Evolutionary conservation across 2,329 filamentous ascomycete genomes (phyloP), one percentile per base, ranked within the genome.

Genomic region (Talaromyces islandicus): DNA sequence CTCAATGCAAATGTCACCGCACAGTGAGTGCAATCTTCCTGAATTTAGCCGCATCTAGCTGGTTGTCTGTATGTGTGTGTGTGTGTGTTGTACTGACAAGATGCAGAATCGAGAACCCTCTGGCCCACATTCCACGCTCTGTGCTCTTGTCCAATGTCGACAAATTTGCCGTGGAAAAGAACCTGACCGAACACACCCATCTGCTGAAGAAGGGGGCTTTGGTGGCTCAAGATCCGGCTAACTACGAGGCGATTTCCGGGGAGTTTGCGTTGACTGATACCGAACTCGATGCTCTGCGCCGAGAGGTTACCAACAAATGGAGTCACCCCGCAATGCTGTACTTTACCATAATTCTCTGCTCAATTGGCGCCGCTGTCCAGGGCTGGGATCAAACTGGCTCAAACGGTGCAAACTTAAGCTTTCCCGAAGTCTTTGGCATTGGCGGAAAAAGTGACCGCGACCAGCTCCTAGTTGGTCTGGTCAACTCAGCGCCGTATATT

Each of bases 381-480:
- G 76, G 77, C 30, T 82, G 80, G 80, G 80, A 81, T 70, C 80
- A 82, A 66, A 81, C 80, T 11, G 80, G 79, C n/a, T 77, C 76
- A 24, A 83, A 82, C 62, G 81, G 80, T 4, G 81, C 81, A 41
- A 83, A 83, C 57, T 68, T 83, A 25, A 79, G 75, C 3, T 83
- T 81, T 65, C 80, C 81, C 4, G 67, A 68, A 27, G 76, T 73
- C 11, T 75, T 81, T 53, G 74, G 73, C 43, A 84, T 81, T 27
- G 67, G 70, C 48, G 73, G 75, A 11, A 66, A 74, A 25, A 76
- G 77, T 35, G 70, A 72, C 4, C 71, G 71, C 43, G 81, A 86
- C 66, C 76, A 77, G 19, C 85, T 83, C 78, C 76, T 89, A 35
- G 77, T 89, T n/a, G 88, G 88, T 51, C 73, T 89, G 2, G 77